Evolutionary conservation across 306 rosid species (phyloP).

Genomic region (Betula pendula): DNA sequence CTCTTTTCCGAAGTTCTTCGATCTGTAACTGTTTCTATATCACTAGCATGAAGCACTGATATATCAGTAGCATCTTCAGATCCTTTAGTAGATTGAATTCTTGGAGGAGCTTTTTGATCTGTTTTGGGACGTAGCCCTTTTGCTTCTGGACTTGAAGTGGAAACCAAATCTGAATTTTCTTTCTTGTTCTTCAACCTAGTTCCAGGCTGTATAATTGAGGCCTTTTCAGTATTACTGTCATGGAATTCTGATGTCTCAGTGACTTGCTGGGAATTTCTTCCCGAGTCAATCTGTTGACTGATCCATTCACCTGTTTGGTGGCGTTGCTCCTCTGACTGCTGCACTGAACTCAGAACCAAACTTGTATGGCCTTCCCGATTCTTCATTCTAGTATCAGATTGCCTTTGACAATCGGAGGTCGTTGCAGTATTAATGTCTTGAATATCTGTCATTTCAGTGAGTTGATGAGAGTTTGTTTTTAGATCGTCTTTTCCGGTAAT

Average conservation of each 20-base stretch:
- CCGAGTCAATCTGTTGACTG: constrained; percentile 30
- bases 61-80: constrained; percentile 38
- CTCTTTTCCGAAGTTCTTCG: constrained; percentile 39
- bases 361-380: constrained; percentile 35
- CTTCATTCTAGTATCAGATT: constrained; percentile 36
- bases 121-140: constrained; percentile 23
- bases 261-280: constrained; percentile 48
- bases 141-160: constrained; percentile 33
- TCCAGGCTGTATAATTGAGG: constrained; percentile 39
- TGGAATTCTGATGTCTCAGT: constrained; percentile 47
- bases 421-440: constrained; percentile 44
- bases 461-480: constrained; percentile 39
- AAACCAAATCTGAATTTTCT: constrained; percentile 34
- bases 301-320: constrained; percentile 38
- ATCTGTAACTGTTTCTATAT: constrained; percentile 38
- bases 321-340: constrained; percentile 42
- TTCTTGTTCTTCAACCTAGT: constrained; percentile 41
- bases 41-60: constrained; percentile 41
- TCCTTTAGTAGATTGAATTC: constrained; percentile 46
- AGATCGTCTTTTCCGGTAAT: constrained; percentile 32
- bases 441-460: constrained; percentile 34
- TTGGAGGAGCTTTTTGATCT: constrained; percentile 44
- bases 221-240: constrained; percentile 35
- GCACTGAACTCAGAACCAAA: constrained; percentile 37
- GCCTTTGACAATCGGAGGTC: constrained; percentile 33